Evolutionary conservation across 176 grass and related monocot genomes (phyloP).

Genomic region (Hordeum marinum): DNA sequence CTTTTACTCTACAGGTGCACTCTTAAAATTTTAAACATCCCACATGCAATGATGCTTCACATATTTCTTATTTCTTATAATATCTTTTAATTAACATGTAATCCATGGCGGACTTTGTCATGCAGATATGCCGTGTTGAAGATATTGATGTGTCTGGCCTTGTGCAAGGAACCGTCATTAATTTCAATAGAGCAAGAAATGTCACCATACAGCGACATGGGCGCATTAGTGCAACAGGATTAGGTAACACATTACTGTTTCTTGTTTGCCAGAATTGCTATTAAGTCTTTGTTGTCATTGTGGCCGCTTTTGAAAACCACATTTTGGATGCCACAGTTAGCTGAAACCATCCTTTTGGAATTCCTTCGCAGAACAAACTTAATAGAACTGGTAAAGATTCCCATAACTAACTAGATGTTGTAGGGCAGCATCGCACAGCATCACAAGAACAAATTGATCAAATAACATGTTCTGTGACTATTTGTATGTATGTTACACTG

Average conservation of each 20-base stretch:
- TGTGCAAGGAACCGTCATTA: constrained; percentile 90
- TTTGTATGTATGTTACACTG: neutral
- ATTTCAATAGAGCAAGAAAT: constrained; percentile 89
- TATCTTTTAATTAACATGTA: constrained; percentile 18
- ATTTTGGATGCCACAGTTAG: neutral
- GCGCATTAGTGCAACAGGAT: constrained; percentile 78
- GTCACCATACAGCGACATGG: constrained; percentile 59
- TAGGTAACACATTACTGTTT: constrained; percentile 46
- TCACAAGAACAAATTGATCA: neutral
- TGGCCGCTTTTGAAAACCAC: neutral
- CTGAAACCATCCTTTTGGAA: constrained; percentile 10
- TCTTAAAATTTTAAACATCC: neutral
- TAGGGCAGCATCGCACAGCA: neutral
- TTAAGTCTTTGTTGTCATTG: neutral
- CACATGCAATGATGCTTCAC: constrained; percentile 15
- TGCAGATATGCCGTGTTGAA: constrained; percentile 98
- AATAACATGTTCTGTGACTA: neutral
- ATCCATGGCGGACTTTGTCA: neutral
- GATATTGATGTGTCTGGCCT: constrained; percentile 90
- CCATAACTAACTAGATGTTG: neutral
- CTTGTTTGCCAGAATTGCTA: neutral
- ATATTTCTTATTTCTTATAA: neutral
- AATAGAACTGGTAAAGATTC: neutral
- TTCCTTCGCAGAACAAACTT: constrained; percentile 10
- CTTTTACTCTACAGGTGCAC: constrained; percentile 91